Base-by-base conservation (phyloP, 2,329 filamentous ascomycete genomes). In the Trichophyton mentagrophytes region DNA sequence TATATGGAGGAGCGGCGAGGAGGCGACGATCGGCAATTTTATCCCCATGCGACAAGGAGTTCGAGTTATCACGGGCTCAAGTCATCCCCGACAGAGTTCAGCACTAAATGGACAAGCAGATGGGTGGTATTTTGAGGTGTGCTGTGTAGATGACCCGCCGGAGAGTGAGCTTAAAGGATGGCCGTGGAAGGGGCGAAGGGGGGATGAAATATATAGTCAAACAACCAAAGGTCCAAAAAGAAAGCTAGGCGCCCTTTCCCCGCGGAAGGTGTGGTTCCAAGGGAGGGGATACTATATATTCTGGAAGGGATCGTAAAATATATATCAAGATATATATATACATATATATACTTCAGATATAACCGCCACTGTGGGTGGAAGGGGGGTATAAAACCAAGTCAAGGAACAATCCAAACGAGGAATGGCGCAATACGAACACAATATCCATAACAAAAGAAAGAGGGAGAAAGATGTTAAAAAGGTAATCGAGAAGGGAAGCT, bases 31-130 rank as follows among this genome's bases (percentile, higher is more conserved):
- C 33, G 55, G 40, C 33, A 57, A 38, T 49, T 59, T 20, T 57
- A 49, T 44, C 40, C 49, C 53, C 60, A 63, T 65, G 53, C 61
- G 61, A 61, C 42, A 51, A 42, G 55, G 60, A 56, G 40, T 46
- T 40, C 11, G n/a, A 49, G 61, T 61, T 64, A 58, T 62, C 58
- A 62, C 58, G 58, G 53, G 60, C 58, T 55, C 60, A 62, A 63
- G 60, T 61, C 64, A 65, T 65, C 53, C 61, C 64, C 64, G 44
- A 61, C 56, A 63, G 55, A 56, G 57, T 46, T 59, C 57, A 40
- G 20, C 55, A 57, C 55, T 57, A 57, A 38, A 38, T 47, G 40
- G 13, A 49, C 11, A 49, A 59, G 55, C 47, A 55, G 42, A 63
- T 62, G 61, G 40, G 40, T 46, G 57, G 36, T 51, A 56, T 56